A percentile compares a stretch with the other conserved stretches of the same genome.
These are phyloP conservation scores for Pinus albicaulis DNA, from an alignment of 75 land plant species.

Conservation along the genomic window DNA sequence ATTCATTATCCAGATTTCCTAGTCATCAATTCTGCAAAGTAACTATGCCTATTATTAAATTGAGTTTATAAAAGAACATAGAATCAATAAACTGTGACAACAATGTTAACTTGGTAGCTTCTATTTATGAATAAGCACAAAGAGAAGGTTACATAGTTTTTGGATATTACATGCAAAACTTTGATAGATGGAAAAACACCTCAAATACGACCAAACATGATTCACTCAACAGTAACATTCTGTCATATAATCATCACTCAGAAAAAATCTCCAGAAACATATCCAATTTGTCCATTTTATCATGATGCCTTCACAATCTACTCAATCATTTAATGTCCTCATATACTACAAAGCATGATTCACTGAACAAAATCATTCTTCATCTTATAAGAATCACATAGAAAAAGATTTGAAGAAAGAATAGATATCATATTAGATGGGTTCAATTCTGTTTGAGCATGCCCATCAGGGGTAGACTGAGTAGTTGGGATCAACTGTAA, in stretches of 20 bases:
- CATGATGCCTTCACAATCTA: not conserved
- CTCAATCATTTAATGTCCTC: not conserved
- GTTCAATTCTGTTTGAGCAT: no score
- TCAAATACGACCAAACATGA: not conserved
- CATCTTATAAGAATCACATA: no score
- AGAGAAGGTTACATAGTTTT: not conserved
- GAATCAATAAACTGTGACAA: not conserved
- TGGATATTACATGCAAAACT: not conserved
- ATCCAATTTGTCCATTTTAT: not conserved
- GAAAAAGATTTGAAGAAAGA: no score
- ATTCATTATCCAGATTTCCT: no score
- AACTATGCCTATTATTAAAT: no score
- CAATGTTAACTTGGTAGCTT: not conserved
- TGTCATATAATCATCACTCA: not conserved
- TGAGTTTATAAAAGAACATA: not conserved
- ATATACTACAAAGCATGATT: no score
- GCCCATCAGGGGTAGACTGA: no score
- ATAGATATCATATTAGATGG: no score
- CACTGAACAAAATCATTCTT: no score
- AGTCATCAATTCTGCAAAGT: not conserved
- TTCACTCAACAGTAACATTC: no score
- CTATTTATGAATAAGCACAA: not conserved
- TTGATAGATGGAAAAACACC: not conserved
- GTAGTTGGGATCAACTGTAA: no score
- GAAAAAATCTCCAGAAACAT: not conserved